Evolutionary conservation across 495 filamentous ascomycete genomes (phyloP).

Genomic region (Massariosphaeria phaeospora): DNA sequence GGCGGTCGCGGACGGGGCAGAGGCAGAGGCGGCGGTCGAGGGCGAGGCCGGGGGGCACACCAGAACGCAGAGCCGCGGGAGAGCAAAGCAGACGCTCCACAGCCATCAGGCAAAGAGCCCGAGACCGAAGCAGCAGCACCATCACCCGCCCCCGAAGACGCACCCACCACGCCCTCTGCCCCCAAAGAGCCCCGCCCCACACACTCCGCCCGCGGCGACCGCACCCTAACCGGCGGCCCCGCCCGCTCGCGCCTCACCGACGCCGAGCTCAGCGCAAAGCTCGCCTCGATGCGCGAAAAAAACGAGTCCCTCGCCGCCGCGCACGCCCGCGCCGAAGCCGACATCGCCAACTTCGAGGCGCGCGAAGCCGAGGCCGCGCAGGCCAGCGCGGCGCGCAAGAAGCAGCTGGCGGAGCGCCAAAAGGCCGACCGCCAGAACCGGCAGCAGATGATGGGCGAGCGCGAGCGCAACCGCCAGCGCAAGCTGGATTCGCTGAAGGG

Average conservation of each 20-base stretch:
- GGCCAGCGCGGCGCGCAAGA: slow-evolving; percentile 16
- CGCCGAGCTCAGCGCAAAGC: slow-evolving; percentile 56
- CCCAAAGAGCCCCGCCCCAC: slow-evolving; percentile 17
- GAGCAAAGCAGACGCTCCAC: background rate
- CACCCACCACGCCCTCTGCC: slow-evolving; percentile 1
- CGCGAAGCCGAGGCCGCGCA: slow-evolving; percentile 53
- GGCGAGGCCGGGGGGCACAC: slow-evolving; percentile 12
- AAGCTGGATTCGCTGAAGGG: slow-evolving; percentile 63
- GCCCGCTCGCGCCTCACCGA: slow-evolving; percentile 57
- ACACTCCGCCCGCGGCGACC: slow-evolving; percentile 61
- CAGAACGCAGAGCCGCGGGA: background rate
- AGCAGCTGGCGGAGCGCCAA: slow-evolving; percentile 38
- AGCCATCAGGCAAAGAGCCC: background rate
- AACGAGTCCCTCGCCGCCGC: slow-evolving; percentile 55
- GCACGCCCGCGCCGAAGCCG: slow-evolving; percentile 62
- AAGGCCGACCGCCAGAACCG: slow-evolving; percentile 54
- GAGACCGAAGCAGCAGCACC: background rate
- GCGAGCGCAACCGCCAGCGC: slow-evolving; percentile 65
- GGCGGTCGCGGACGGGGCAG: slow-evolving; percentile 6
- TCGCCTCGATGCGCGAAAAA: slow-evolving; percentile 56
- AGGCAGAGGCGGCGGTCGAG: slow-evolving; percentile 6
- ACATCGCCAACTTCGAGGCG: slow-evolving; percentile 61
- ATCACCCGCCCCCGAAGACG: background rate
- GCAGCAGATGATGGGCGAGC: slow-evolving; percentile 61
- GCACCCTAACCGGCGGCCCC: slow-evolving; percentile 62